These are phyloP conservation scores for Mortierella sp. DNA, from an alignment of 371 early-diverging fungal species.

Conservation along the genomic window DNA sequence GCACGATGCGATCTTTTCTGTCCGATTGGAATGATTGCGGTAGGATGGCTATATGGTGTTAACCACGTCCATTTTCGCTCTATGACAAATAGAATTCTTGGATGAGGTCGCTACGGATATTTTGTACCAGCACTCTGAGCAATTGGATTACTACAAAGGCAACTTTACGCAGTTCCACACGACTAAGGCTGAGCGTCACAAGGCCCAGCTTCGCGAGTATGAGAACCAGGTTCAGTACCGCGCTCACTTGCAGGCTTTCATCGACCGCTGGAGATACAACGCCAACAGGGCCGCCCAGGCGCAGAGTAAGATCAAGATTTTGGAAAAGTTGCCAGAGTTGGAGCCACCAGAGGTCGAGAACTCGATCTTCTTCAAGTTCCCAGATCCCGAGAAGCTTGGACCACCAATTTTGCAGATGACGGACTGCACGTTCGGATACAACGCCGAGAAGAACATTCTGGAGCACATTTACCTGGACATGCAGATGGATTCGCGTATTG, in stretches of 20 bases:
- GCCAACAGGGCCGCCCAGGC: slow-evolving; percentile 98
- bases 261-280: slow-evolving; percentile 99
- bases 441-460: slow-evolving; percentile 77
- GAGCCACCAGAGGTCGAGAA: slow-evolving; percentile 90
- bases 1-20: not conserved
- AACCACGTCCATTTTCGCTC: not conserved
- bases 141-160: slow-evolving; percentile 95
- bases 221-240: slow-evolving; percentile 95
- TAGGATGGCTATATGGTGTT: not conserved
- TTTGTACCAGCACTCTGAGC: slow-evolving; percentile 93
- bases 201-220: slow-evolving; percentile 92
- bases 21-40: not conserved
- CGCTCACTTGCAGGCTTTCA: slow-evolving; percentile 96
- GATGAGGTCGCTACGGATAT: slow-evolving; percentile 98
- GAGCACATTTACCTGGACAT: slow-evolving; percentile 90
- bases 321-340: slow-evolving; percentile 96
- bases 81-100: slow-evolving; percentile 81
- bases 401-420: slow-evolving; percentile 96
- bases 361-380: slow-evolving; percentile 92
- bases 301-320: slow-evolving; percentile 97
- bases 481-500: slow-evolving; percentile 97
- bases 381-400: slow-evolving; percentile 88
- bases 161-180: slow-evolving; percentile 93
- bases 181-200: slow-evolving; percentile 92
- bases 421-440: slow-evolving; percentile 93